phyloP scores from a whole-genome alignment of 352 stramenopile species.

The Globisporangium solare region DNA sequence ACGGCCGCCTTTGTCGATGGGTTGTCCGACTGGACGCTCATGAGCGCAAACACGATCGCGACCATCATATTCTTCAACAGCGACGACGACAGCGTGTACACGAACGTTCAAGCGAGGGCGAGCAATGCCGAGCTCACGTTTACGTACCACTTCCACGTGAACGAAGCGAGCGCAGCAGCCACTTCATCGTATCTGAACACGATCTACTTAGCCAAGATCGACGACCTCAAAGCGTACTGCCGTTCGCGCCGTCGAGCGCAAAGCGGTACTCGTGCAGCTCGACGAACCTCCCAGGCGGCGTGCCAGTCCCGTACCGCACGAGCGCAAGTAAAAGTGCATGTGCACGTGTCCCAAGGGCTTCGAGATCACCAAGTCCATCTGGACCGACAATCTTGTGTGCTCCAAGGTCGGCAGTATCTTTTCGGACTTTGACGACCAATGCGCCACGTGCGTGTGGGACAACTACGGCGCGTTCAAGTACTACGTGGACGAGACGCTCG shows the following conservation, averaged over 20 bases:
- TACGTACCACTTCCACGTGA: slow-evolving; percentile 15
- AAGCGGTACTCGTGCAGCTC: slow-evolving; percentile 10
- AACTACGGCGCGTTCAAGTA: slow-evolving; percentile 11
- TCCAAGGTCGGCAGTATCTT: slow-evolving; percentile 4
- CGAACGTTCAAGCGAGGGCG: slow-evolving; percentile 4
- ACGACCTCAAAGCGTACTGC: slow-evolving; percentile 3
- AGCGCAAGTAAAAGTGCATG: slow-evolving; percentile 5
- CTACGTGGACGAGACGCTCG: slow-evolving; percentile 12
- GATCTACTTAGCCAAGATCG: slow-evolving; percentile 10
- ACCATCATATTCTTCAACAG: slow-evolving; percentile 7
- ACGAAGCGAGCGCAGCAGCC: neutral
- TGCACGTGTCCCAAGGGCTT: slow-evolving; percentile 20
- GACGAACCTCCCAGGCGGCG: slow-evolving; percentile 11
- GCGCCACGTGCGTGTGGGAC: slow-evolving; percentile 15
- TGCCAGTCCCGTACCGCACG: slow-evolving; percentile 2
- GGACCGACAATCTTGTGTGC: slow-evolving; percentile 1
- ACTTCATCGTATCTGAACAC: neutral
- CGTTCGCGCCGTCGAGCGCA: neutral
- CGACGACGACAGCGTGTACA: slow-evolving; percentile 4
- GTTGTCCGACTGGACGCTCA: neutral
- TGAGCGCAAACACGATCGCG: neutral
- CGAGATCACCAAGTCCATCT: slow-evolving; percentile 1
- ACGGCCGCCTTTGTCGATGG: too few relatives aligned
- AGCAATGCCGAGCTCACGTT: slow-evolving; percentile 1
- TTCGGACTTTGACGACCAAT: neutral